Evolutionary conservation across 2,329 filamentous ascomycete species (phyloP), one percentile per base, ranked within the genome.

Genomic region (Fusarium falciforme): DNA sequence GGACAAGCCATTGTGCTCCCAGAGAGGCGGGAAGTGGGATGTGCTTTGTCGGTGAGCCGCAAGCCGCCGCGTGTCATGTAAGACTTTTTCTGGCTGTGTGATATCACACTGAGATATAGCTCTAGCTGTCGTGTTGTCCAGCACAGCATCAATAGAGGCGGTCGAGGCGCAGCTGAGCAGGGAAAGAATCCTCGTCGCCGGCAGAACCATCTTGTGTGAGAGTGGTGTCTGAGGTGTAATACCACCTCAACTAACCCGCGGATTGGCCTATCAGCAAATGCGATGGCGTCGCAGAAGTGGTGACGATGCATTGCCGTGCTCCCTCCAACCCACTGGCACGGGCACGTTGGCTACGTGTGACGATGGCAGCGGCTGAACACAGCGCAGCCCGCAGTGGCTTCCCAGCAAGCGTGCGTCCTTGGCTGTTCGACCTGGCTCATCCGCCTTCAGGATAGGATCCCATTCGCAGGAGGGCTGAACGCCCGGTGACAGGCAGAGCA

Each of bases 261-360:
- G 58, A 74, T 75, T 75, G 74, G 42, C 72, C 76, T 70, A 72
- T 77, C 66, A 64, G 40, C 42, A 63, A 61, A 59, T 38, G 29
- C 47, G 64, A 70, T 75, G 66, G 70, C 61, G 65, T 67, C 54
- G 64, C 63, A 62, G 65, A 49, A 57, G 61, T 61, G 67, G 65
- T 69, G 63, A 70, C 70, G 62, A 71, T 64, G 59, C 36, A 60
- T 54, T 60, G 38, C 31, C 33, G 59, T 47, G 62, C 25, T 35
- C 38, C 36, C 54, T 42, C 54, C 44, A 57, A 61, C 55, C 67
- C 60, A 61, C 70, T 40, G 62, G 49, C 64, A 65, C 61, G 61
- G 70, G 47, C 52, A 54, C 63, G 61, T 64, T 67, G 64, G 70
- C 67, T 78, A 78, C 76, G 76, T 78, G 76, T 76, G 68, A 64